These are phyloP conservation scores for Parastagonospora nodorum DNA, from an alignment of 2,329 filamentous ascomycete genomes.

Conservation along the genomic window DNA sequence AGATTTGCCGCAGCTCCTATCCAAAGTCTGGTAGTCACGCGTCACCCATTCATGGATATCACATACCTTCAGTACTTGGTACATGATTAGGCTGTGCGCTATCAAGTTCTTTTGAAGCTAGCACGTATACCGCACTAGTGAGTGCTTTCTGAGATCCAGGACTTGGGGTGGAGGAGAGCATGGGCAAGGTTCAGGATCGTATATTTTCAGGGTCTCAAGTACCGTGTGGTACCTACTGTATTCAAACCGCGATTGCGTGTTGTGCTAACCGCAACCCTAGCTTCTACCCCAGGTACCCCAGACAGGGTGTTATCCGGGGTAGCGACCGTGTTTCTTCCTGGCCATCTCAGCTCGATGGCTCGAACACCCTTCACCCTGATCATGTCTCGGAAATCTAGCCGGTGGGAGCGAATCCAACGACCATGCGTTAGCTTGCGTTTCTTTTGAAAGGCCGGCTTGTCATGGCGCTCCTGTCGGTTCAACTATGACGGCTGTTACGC, in stretches of 20 bases:
- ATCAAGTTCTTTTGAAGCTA: slow-evolving; percentile 11
- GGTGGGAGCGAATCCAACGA: slow-evolving; percentile 14
- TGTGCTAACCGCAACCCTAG: background rate
- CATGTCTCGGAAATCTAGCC: slow-evolving; percentile 18
- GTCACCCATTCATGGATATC: slow-evolving; percentile 1
- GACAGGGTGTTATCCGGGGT: background rate
- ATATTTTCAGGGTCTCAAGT: background rate
- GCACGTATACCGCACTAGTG: slow-evolving; percentile 29
- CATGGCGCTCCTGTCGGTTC: background rate
- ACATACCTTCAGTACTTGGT: slow-evolving; percentile 12
- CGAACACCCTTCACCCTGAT: slow-evolving; percentile 6
- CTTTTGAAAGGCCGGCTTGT: slow-evolving; percentile 11
- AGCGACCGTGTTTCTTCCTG: background rate
- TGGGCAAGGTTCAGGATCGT: slow-evolving; percentile 18
- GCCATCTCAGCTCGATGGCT: slow-evolving; percentile 10
- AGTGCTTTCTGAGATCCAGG: slow-evolving; percentile 18
- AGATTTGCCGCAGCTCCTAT: too few relatives aligned
- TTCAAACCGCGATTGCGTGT: slow-evolving; percentile 5
- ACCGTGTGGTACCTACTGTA: background rate
- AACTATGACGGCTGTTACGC: background rate
- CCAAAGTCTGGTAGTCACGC: too few relatives aligned
- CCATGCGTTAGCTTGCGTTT: slow-evolving; percentile 18
- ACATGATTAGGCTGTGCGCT: slow-evolving; percentile 6
- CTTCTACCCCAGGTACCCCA: background rate
- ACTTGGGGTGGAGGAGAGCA: slow-evolving; percentile 19